Conservation (phyloP, 164 flowering plant genomes). For the Magnolia changhungtana region DNA sequence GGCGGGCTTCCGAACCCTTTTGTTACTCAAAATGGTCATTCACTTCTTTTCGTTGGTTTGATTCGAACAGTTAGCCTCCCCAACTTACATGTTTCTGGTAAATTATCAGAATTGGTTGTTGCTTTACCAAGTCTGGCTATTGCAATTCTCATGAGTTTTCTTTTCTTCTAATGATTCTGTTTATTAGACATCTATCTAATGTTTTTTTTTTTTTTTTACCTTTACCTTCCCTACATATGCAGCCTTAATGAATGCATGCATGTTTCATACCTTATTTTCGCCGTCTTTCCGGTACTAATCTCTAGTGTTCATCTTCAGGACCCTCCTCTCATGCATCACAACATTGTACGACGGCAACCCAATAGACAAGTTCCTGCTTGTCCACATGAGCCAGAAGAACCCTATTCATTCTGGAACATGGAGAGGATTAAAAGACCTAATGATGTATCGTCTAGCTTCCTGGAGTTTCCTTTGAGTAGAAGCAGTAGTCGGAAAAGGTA, state of each 20-base stretch:
- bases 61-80: neutral
- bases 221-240: too few species aligned
- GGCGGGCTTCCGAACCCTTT: neutral
- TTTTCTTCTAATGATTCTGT: neutral
- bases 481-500: slow-evolving; percentile 2
- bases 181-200: neutral
- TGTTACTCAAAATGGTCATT: neutral
- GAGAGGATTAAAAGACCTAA: neutral
- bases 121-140: neutral
- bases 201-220: neutral
- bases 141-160: neutral
- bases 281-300: neutral
- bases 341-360: neutral
- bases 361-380: neutral
- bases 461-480: neutral
- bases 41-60: neutral
- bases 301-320: neutral
- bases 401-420: neutral
- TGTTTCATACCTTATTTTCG: neutral
- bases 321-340: neutral
- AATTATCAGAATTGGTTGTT: neutral
- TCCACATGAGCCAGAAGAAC: neutral
- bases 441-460: neutral
- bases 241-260: neutral
- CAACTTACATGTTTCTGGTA: neutral